Base-by-base conservation (phyloP, 2,329 filamentous ascomycete species). In the Coleophoma cylindrospora region DNA sequence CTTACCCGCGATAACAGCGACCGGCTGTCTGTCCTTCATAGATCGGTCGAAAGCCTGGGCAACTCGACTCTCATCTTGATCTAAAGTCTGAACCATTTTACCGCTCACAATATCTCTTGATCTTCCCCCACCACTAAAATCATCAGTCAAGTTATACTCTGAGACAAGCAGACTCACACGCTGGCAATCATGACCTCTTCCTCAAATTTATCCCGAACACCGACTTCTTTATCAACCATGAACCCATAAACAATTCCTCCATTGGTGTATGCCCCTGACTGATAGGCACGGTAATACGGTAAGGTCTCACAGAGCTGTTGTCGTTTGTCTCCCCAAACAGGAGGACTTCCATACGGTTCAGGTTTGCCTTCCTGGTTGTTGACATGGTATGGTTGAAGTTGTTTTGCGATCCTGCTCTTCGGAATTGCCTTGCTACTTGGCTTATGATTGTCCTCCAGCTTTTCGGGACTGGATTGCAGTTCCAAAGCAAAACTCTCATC, bases 291-390 rank as follows among this genome's bases (percentile, higher is more conserved):
- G 64, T 80, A 89, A 65, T 82, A 86, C 0, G 76, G 73, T 1
- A 88, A 60, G 0, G 82, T 74, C 58, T 88, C 82, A 55, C 80
- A 86, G 0, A 90, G 67, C 13, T 77, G 76, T 50, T 82, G 77
- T 4, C 85, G 74, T 34, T 67, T 67, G 5, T 78, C 69, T 0
- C 82, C 74, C 79, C 80, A 86, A 0, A 81, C 75, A 11, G 69
- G 65, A 7, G 80, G 79, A n/a, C 56, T 12, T 2, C 57, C 58
- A 43, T 52, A 50, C 5, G 61, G 54, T 3, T 58, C 51, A 4
- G 59, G 57, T 40, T 60, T 63, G n/a, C 17, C 49, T 12, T 34
- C 34, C 36, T 52, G 52, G 14, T 22, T 22, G 38, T 50, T 50
- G 34, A 14, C 14, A 34, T 52, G n/a, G 22, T 54, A 52, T 32